Conservation (phyloP, 2,329 filamentous ascomycete genomes). For the Metarhizium brunneum region DNA sequence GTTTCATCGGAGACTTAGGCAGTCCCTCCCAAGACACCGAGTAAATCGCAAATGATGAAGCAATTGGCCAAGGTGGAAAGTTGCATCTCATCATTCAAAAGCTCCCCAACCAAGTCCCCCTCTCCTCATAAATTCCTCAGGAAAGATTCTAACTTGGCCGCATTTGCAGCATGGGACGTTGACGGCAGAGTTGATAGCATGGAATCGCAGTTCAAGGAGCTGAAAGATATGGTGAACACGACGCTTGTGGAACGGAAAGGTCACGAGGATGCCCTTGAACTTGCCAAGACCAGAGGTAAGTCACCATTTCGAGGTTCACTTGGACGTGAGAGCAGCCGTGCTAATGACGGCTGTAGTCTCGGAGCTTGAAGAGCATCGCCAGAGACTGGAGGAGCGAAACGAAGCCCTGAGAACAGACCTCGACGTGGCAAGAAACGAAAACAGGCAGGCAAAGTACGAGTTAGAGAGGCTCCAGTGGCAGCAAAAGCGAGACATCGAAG, state of each 20-base stretch:
- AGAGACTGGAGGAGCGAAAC: conserved; percentile 37
- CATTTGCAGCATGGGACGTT: conserved; percentile 66
- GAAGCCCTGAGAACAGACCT: conserved; percentile 55
- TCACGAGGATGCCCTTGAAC: conserved; percentile 63
- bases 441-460: conserved; percentile 23
- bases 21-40: conserved; percentile 25
- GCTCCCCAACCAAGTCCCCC: conserved; percentile 29
- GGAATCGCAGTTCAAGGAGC: conserved; percentile 60
- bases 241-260: conserved; percentile 58
- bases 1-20: conserved; percentile 20
- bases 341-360: conserved; percentile 27
- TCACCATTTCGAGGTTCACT: background rate
- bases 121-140: conserved; percentile 53
- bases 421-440: conserved; percentile 27
- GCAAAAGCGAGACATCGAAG: conserved; percentile 39
- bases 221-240: conserved; percentile 64
- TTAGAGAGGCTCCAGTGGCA: conserved; percentile 29
- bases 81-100: conserved; percentile 24
- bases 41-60: conserved; percentile 17
- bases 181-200: conserved; percentile 68
- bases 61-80: conserved; percentile 24
- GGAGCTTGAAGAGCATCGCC: conserved; percentile 39
- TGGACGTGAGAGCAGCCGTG: background rate
- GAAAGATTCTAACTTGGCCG: conserved; percentile 62
- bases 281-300: conserved; percentile 69